Evolutionary conservation across 495 filamentous ascomycete genomes (phyloP), one percentile per base, ranked within the genome.

Genomic region (Talaromyces trachyspermus): DNA sequence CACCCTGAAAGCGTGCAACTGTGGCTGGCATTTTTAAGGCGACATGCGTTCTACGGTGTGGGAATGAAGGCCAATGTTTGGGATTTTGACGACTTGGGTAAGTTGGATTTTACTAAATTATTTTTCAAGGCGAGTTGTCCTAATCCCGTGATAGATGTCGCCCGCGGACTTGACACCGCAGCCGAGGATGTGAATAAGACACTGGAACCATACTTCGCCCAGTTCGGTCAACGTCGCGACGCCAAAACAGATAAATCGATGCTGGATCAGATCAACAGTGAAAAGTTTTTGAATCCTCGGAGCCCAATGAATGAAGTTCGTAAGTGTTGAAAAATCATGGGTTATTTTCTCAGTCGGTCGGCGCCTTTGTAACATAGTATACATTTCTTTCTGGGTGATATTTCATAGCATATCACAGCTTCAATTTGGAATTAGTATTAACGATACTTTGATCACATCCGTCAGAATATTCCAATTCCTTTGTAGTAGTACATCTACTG

Each of bases 11-110:
- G 77, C 3, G 89, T 98, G 27, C 82, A 92, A 64, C 58, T 85
- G 19, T 98, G 92, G 92, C 65, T 98, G 36, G 90, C 87, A 10
- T 97, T 92, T 52, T 61, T 98, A 52, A 79, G 81, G 62, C 95
- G 92, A 66, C 82, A 95, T 59, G 81, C 85, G 11, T 95, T 91
- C 61, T 86, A 94, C 60, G 92, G 94, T 7, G 82, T 97, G 20
- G 92, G 92, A 57, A 95, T 98, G 90, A 98, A 98, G 75, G 91
- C 94, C 19, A 96, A 98, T 59, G 76, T 97, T 38, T 98, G 85
- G 84, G 85, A 91, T 58, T 85, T 85, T 69, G 80, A 85, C 54
- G 78, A 76, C 48, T 59, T 95, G 24, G 84, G 87, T 77, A 66
- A 25, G 17, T 14, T 17, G 3, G 12, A 12, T 14, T 23, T 2